Base-by-base conservation (phyloP, 805 yeast genomes). In the Sugiyamaella mastotermitis region DNA sequence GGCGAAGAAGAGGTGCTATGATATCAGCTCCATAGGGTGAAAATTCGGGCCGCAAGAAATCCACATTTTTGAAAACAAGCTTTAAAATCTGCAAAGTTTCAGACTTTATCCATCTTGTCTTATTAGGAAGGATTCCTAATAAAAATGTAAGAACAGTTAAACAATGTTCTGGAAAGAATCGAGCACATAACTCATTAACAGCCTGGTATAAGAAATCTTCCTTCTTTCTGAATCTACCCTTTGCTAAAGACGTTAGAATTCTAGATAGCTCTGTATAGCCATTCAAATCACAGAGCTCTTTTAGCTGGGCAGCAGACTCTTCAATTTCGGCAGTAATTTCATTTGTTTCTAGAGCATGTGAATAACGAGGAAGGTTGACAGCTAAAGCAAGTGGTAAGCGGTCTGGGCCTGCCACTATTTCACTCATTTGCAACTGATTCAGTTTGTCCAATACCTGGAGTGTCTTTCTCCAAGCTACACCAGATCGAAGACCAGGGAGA, bases 21-120 rank as follows among this genome's bases (percentile, higher is more conserved):
- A 92, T 65, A 55, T 92, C 98, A 0, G 98, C 97, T 3, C 98
- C 98, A 26, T 86, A 80, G 1, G 95, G 94, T 20, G 74, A 70
- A 55, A 87, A 87, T 51, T 82, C 94, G 14, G 81, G 84, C 25
- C 80, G 65, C 31, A 76, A 78, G 37, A 88, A 64, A 52, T 92
- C 88, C 11, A 87, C 79, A 42, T 74, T 66, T 1, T 95, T 88
- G 45, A 94, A 72, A 5, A 92, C 58, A 33, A 77, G 74, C 50
- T 81, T 80, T 47, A 92, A 68, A 1, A 87, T 60, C 36, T 76
- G 80, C 76, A 94, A 69, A 0, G 92, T 76, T 57, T 90, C 95
- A 8, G 71, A 53, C 48, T 84, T 82, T 2, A 94, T 77, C 94
- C 95, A 87, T 1, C 71, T 66, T 1, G 72, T 72, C 43, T 73